Percentiles rank a stretch among this genome's conserved stretches.
Evolutionary conservation across 495 filamentous ascomycete species (phyloP).

Genomic region (Neurospora tetraspora): DNA sequence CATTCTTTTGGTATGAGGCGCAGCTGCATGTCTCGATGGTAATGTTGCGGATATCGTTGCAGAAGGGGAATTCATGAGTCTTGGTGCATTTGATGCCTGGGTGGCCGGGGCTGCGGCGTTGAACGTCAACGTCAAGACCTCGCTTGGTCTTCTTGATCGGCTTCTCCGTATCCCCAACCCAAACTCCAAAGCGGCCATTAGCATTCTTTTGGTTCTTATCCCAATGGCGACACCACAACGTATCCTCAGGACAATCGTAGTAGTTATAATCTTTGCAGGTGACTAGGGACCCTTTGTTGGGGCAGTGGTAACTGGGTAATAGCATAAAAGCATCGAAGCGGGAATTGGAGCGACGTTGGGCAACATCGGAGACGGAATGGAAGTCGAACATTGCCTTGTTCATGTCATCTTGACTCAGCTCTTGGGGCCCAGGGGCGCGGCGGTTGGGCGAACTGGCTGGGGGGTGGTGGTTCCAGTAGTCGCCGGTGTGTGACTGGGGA

Average conservation of each 20-base stretch:
- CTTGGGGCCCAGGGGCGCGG: neutral
- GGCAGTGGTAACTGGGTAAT: too few relatives aligned
- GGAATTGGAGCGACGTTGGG: too few relatives aligned
- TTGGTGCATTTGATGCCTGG: neutral
- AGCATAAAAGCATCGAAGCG: too few relatives aligned
- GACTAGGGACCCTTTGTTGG: too few relatives aligned
- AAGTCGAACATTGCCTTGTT: too few relatives aligned
- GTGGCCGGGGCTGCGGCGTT: neutral
- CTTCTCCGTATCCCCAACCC: too few relatives aligned
- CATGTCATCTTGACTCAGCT: neutral
- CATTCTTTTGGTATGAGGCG: neutral
- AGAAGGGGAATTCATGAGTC: neutral
- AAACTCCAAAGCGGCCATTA: too few relatives aligned
- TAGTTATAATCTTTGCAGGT: too few relatives aligned
- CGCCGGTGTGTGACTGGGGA: neutral
- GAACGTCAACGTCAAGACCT: neutral
- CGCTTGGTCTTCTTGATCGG: neutral
- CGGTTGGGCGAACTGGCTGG: neutral
- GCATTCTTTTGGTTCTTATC: too few relatives aligned
- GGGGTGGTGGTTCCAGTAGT: neutral
- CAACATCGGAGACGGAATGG: too few relatives aligned
- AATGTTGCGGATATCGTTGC: neutral
- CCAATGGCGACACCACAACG: too few relatives aligned
- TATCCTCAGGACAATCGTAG: too few relatives aligned
- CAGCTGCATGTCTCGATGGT: neutral